Evolutionary conservation across 73 alveolate genomes (phyloP).

Genomic region (Symbiodinium natans): DNA sequence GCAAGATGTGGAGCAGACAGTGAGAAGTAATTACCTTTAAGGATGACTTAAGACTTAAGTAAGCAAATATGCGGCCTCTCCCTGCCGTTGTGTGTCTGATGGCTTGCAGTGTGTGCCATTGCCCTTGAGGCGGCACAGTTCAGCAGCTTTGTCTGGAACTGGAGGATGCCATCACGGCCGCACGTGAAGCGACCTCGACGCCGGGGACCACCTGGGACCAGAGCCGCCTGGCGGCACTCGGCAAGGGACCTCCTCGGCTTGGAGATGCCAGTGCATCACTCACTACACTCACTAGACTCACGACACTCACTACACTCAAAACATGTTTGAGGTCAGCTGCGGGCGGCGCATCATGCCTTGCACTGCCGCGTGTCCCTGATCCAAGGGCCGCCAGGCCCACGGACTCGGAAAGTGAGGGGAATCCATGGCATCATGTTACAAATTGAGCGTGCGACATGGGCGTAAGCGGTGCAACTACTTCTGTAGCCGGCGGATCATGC

Average conservation of each 20-base stretch:
- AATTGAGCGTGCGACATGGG: no score
- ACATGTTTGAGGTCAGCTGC: not conserved
- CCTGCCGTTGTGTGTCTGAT: not conserved
- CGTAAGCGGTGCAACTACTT: no score
- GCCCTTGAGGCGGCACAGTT: slow-evolving; percentile 8
- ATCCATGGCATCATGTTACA: no score
- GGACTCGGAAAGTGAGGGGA: no score
- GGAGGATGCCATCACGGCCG: not conserved
- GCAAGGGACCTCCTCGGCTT: no score
- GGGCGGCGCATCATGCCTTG: slow-evolving; percentile 68
- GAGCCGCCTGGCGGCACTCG: slow-evolving; percentile 31
- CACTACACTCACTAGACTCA: no score
- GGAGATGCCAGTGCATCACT: no score
- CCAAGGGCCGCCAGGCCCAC: slow-evolving; percentile 72
- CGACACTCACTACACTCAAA: no score
- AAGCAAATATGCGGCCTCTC: not conserved
- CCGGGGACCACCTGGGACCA: slow-evolving; percentile 33
- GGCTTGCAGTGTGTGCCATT: not conserved
- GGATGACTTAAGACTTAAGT: no score
- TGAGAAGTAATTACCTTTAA: no score
- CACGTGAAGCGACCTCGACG: not conserved
- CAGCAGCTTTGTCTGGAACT: slow-evolving; percentile 3
- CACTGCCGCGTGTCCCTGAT: slow-evolving; percentile 58
- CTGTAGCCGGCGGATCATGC: no score
- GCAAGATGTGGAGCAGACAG: no score